Conservation (phyloP, 305 asterid species). For the Rubia balearica region DNA sequence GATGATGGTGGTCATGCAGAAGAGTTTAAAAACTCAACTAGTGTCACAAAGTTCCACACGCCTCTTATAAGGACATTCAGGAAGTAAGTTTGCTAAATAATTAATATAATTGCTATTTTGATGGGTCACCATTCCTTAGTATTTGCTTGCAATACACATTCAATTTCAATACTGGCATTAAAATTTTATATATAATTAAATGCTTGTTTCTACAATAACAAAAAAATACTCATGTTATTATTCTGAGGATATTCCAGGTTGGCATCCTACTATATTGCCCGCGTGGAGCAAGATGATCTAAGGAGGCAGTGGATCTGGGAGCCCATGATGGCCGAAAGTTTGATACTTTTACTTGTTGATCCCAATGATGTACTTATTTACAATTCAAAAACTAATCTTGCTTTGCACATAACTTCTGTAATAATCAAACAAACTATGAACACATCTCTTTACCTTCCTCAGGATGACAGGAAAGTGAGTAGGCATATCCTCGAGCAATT, state of each 20-base stretch:
- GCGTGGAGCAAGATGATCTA: slow-evolving; percentile 70
- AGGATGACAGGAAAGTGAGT: slow-evolving; percentile 80
- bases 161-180: too few relatives aligned
- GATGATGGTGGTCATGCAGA: slow-evolving; percentile 87
- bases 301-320: slow-evolving; percentile 96
- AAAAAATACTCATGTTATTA: background rate
- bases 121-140: background rate
- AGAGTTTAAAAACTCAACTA: slow-evolving; percentile 68
- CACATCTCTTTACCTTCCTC: slow-evolving; percentile 22
- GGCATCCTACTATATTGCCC: slow-evolving; percentile 54
- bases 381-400: background rate
- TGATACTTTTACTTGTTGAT: slow-evolving; percentile 90
- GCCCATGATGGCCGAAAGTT: slow-evolving; percentile 77
- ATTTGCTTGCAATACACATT: slow-evolving; percentile 1
- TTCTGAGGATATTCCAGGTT: slow-evolving; percentile 51
- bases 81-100: slow-evolving; percentile 43
- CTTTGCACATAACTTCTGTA: background rate
- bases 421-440: background rate
- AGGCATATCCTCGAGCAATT: slow-evolving; percentile 85
- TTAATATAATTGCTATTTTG: background rate
- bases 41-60: slow-evolving; percentile 63
- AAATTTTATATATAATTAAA: background rate
- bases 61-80: slow-evolving; percentile 82
- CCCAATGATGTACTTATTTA: slow-evolving; percentile 67
- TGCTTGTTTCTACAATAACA: background rate